A percentile compares a stretch with the other conserved stretches of the same genome.
phyloP scores from a whole-genome alignment of 164 flowering plant species.

The Vitis vinifera region ASM3070453v1 NC_081816.1:12645001-12645500 shows the following conservation, averaged over 20 bases:
- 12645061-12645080: too few relatives aligned
- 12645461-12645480: neutral
- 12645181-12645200: neutral
- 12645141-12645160: too few relatives aligned
- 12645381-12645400: constrained; percentile 98
- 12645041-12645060: too few relatives aligned
- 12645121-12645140: neutral
- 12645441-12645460: neutral
- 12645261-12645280: constrained; percentile 97
- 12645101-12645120: too few relatives aligned
- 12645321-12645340: constrained; percentile 67
- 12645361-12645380: constrained; percentile 92
- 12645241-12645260: constrained; percentile 73
- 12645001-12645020: too few relatives aligned
- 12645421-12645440: neutral
- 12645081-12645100: too few relatives aligned
- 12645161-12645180: neutral
- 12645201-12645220: neutral
- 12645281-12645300: constrained; percentile 94
- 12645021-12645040: too few relatives aligned
- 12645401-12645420: constrained; percentile 3
- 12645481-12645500: neutral
- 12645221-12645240: neutral
- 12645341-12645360: constrained; percentile 62
- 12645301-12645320: constrained; percentile 84